Percentiles rank a stretch among this genome's conserved stretches.
Conservation (phyloP, 176 grass and related monocot genomes). For the maize (Zea mays) region DNA sequence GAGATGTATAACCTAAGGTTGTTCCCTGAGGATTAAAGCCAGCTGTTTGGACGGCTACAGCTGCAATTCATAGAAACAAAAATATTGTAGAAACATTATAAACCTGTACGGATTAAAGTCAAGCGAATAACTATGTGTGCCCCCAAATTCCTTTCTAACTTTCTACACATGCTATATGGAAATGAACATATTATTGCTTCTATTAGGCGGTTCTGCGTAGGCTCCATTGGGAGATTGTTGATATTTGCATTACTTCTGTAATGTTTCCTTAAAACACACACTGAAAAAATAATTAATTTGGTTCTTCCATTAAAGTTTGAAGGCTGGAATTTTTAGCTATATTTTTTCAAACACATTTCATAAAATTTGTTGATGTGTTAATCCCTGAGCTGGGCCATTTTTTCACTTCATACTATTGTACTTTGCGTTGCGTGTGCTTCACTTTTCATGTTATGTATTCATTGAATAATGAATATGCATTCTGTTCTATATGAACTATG, state of each 20-base stretch:
- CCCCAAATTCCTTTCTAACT: neutral
- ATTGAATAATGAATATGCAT: neutral
- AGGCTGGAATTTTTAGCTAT: conserved; percentile 5
- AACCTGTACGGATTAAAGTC: no score
- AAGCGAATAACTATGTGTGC: no score
- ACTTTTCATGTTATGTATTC: neutral
- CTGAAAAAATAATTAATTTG: neutral
- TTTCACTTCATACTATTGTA: neutral
- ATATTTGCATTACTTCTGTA: conserved; percentile 13
- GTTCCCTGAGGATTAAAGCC: neutral
- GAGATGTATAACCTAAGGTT: neutral
- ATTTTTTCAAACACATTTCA: neutral
- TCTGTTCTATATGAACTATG: neutral
- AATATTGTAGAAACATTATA: no score
- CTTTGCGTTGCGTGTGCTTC: neutral
- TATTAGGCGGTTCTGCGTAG: conserved; percentile 4
- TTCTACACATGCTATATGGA: conserved; percentile 11
- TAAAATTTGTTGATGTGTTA: conserved; percentile 3
- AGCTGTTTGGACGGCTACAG: no score
- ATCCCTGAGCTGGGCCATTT: neutral
- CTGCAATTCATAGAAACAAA: no score
- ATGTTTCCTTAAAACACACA: conserved; percentile 18
- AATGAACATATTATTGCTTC: conserved; percentile 8
- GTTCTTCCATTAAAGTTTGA: neutral
- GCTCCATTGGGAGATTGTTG: conserved; percentile 30